These are phyloP conservation scores for Amaranthus palmeri DNA, from an alignment of 148 eudicot species.

Conservation along the genomic window DNA sequence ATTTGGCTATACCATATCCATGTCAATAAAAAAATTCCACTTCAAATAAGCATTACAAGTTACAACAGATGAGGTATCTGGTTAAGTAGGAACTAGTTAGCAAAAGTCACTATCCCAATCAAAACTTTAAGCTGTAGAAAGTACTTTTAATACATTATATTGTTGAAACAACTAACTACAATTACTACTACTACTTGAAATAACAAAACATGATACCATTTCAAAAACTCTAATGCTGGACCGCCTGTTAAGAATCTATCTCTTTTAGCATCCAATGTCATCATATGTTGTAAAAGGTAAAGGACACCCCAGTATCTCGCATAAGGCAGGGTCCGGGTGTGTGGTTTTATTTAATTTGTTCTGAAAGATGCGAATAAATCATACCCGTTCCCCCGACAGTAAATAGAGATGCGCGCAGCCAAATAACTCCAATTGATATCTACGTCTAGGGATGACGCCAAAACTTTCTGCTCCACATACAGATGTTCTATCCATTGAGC, in stretches of 20 bases:
- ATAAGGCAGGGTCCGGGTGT: too few species aligned
- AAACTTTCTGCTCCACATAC: too few species aligned
- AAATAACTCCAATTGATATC: too few species aligned
- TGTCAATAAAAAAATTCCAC: background rate
- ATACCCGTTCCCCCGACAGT: background rate
- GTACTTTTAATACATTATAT: too few species aligned
- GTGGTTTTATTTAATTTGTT: background rate
- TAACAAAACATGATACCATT: background rate
- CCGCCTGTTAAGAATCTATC: slow-evolving; percentile 16
- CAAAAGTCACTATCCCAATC: too few species aligned
- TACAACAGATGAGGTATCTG: background rate
- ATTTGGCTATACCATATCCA: too few species aligned
- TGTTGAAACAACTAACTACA: background rate
- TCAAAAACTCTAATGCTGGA: background rate
- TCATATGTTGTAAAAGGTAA: slow-evolving; percentile 18
- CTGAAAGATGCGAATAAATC: too few species aligned
- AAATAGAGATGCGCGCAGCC: too few species aligned
- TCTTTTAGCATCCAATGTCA: slow-evolving; percentile 25
- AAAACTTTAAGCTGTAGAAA: too few species aligned
- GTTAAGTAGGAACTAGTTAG: background rate
- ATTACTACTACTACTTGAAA: background rate
- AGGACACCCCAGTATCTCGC: background rate
- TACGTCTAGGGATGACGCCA: too few species aligned
- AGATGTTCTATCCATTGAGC: too few species aligned
- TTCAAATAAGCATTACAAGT: background rate